Conservation (phyloP, 495 filamentous ascomycete genomes). For the Annulohypoxylon moriforme region DNA sequence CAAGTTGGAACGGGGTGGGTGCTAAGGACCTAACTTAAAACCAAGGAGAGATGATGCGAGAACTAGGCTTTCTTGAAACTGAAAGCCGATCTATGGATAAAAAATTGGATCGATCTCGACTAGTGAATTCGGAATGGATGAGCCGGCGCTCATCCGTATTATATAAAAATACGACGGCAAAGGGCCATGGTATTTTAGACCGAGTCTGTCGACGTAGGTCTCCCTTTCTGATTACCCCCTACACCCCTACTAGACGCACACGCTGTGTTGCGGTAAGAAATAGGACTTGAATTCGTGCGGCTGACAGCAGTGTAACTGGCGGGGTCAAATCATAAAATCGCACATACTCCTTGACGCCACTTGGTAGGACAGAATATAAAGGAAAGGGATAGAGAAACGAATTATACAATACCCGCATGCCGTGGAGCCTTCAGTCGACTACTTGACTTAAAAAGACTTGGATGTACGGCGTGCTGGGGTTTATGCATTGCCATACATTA, state of each 20-base stretch:
- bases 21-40: conserved; percentile 35
- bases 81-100: conserved; percentile 29
- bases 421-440: conserved; percentile 34
- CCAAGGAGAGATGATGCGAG: conserved; percentile 14
- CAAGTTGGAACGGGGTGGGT: conserved; percentile 5
- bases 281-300: conserved; percentile 7
- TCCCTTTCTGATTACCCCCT: not conserved
- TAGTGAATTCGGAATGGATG: conserved; percentile 28
- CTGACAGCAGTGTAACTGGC: conserved; percentile 24
- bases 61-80: conserved; percentile 1
- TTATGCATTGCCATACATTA: conserved; percentile 21
- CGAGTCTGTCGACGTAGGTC: not conserved
- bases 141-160: conserved; percentile 30
- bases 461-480: conserved; percentile 16
- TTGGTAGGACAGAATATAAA: conserved; percentile 26
- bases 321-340: conserved; percentile 20
- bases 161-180: conserved; percentile 25
- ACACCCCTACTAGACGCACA: conserved; percentile 8
- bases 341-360: not conserved
- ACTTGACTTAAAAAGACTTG: conserved; percentile 22
- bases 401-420: conserved; percentile 17
- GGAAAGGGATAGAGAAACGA: not conserved
- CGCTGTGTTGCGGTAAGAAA: conserved; percentile 19
- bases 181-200: conserved; percentile 3
- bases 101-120: conserved; percentile 26